These are phyloP conservation scores for Xylariaceae sp. DNA, from an alignment of 2,329 filamentous ascomycete genomes.

Conservation along the genomic window DNA sequence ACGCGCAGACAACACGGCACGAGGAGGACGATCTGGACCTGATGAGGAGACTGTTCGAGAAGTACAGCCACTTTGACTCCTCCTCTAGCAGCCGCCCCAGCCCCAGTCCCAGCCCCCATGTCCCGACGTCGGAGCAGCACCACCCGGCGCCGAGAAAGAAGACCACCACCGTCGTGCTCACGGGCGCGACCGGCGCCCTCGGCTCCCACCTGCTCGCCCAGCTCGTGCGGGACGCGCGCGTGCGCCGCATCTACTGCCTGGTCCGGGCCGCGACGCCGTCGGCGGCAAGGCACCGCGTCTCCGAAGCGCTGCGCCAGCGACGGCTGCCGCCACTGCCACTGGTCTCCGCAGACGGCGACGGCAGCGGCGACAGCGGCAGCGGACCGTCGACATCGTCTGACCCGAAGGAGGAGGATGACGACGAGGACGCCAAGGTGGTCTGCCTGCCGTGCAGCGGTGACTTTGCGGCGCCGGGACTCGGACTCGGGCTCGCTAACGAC, in stretches of 20 bases:
- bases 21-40: constrained; percentile 11
- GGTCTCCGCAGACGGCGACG: too few species aligned
- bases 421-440: too few species aligned
- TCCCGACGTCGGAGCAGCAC: not conserved
- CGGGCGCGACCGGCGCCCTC: constrained; percentile 26
- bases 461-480: constrained; percentile 40
- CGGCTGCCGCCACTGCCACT: constrained; percentile 2
- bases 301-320: constrained; percentile 32
- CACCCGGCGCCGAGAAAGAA: not conserved
- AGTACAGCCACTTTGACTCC: constrained; percentile 16
- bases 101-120: too few species aligned
- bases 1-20: not conserved
- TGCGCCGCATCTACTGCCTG: constrained; percentile 47
- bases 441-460: constrained; percentile 42
- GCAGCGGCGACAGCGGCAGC: too few species aligned
- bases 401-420: too few species aligned
- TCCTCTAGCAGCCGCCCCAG: not conserved
- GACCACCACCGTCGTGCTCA: constrained; percentile 15
- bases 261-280: constrained; percentile 38
- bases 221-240: constrained; percentile 27
- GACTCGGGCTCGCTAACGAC: too few species aligned
- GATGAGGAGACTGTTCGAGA: constrained; percentile 21
- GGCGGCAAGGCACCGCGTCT: constrained; percentile 35
- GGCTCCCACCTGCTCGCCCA: constrained; percentile 42
- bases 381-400: too few species aligned